Percentiles rank a stretch among this genome's conserved stretches.
phyloP scores from a whole-genome alignment of 129 eudicot species.

The Chrysanthemum makinoi region DNA sequence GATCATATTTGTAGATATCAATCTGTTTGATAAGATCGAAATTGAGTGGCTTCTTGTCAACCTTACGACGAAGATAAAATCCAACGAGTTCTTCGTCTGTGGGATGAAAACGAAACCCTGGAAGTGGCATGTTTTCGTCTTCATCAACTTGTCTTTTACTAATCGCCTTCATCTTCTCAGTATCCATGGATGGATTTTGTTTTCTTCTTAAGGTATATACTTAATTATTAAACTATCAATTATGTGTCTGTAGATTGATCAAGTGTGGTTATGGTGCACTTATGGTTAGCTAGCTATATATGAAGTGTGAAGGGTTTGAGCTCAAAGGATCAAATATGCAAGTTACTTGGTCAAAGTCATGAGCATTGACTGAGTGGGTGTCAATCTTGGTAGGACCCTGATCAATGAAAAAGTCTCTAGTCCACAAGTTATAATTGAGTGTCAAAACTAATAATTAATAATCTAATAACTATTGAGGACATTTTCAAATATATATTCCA shows the following conservation, averaged over 20 bases:
- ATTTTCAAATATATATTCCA: not conserved
- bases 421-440: conserved; percentile 27
- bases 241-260: not conserved
- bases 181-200: conserved; percentile 18
- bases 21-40: conserved; percentile 74
- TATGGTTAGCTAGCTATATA: not conserved
- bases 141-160: conserved; percentile 16
- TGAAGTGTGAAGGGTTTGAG: conserved; percentile 26
- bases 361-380: conserved; percentile 40
- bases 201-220: not conserved
- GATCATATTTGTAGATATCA: conserved; percentile 87
- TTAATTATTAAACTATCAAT: conserved; percentile 1
- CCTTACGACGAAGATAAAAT: conserved; percentile 66
- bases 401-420: conserved; percentile 27
- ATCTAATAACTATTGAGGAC: not conserved
- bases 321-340: not conserved
- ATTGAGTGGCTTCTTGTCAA: conserved; percentile 58
- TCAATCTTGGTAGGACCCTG: conserved; percentile 8
- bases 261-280: not conserved
- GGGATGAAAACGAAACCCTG: conserved; percentile 86
- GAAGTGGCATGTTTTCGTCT: conserved; percentile 51
- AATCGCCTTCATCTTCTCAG: conserved; percentile 10
- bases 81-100: conserved; percentile 83
- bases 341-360: conserved; percentile 43
- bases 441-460: not conserved